Base-by-base conservation (phyloP, 768 basidiomycete species). In the Tulasnella sp. region DNA sequence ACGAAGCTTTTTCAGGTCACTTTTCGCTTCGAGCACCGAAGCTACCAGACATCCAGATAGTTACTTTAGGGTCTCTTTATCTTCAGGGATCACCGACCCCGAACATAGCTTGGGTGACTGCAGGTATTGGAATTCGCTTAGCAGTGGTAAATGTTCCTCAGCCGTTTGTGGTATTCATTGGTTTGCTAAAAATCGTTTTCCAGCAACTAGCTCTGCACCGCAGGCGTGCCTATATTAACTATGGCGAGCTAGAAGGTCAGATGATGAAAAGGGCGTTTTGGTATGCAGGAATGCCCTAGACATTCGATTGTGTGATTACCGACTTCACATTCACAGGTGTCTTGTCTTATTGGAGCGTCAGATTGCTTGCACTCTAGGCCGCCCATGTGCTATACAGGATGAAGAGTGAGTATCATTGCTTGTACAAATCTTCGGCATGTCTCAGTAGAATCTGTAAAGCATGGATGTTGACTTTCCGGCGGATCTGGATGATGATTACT, bases 241-340 rank as follows among this genome's bases (percentile, higher is more conserved):
- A n/a, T n/a, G n/a, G n/a, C n/a, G n/a, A n/a, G n/a, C n/a, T n/a
- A n/a, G n/a, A n/a, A n/a, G n/a, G 24, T n/a, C 49, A 53, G 49
- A n/a, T 54, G 8, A 52, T 47, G 51, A 53, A 53, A 29, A 5
- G 51, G 35, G 25, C 46, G 25, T 53, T 53, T 28, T 53, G 51
- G 51, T 53, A 22, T 48, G 5, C n/a, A 7, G 16, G 16, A 10
- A 10, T n/a, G 16, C 10, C 6, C 19, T 10, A 40, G 19, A n/a
- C 39, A 20, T 40, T 40, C 39, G n/a, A 16, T 40, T 16, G 39
- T 40, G 27, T n/a, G n/a, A 5, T n/a, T 6, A n/a, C 6, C 39
- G 39, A 40, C 27, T 5, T n/a, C 8, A 24, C 44, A 5, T 7
- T 9, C 13, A 8, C 15, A 53, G 49, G 48, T 12, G 9, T 44